phyloP scores from a whole-genome alignment of 768 basidiomycete genomes.

The Neoboletus subvelutipes region DNA sequence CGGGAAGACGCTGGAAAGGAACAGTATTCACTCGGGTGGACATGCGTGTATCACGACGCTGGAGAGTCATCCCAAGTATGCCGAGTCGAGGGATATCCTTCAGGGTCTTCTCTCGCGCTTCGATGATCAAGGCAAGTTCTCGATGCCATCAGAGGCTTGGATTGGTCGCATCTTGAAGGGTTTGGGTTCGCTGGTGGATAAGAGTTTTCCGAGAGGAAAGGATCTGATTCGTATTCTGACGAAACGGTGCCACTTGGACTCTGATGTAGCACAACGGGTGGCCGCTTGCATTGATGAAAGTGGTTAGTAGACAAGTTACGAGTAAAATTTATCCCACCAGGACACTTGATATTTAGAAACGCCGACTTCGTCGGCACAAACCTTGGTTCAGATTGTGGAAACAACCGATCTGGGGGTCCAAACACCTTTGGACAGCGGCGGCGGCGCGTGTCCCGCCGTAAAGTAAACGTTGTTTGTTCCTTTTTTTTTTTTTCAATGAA shows the following conservation, averaged over 20 bases:
- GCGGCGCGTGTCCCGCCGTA: no score
- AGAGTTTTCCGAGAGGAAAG: slow-evolving; percentile 21
- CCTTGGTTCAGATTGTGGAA: background rate
- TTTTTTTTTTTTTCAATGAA: no score
- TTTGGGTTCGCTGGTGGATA: slow-evolving; percentile 20
- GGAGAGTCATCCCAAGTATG: slow-evolving; percentile 25
- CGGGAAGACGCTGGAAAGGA: slow-evolving; percentile 16
- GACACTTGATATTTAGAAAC: background rate
- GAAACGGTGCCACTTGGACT: slow-evolving; percentile 26
- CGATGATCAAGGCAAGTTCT: slow-evolving; percentile 29
- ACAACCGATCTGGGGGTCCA: no score
- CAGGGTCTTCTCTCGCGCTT: slow-evolving; percentile 19
- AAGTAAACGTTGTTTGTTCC: no score
- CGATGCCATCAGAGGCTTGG: slow-evolving; percentile 31
- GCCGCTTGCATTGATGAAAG: slow-evolving; percentile 21
- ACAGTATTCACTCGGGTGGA: slow-evolving; percentile 24
- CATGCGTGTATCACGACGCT: slow-evolving; percentile 35
- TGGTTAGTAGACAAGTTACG: background rate
- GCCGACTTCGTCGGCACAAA: background rate
- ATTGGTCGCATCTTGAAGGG: slow-evolving; percentile 27
- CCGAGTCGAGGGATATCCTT: slow-evolving; percentile 31
- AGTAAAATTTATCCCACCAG: background rate
- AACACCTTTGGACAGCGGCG: no score
- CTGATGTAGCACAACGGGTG: slow-evolving; percentile 24
- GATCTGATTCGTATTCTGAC: slow-evolving; percentile 26